These are phyloP conservation scores for Penicillium tannophilum DNA, from an alignment of 495 filamentous ascomycete genomes.

Conservation along the genomic window DNA sequence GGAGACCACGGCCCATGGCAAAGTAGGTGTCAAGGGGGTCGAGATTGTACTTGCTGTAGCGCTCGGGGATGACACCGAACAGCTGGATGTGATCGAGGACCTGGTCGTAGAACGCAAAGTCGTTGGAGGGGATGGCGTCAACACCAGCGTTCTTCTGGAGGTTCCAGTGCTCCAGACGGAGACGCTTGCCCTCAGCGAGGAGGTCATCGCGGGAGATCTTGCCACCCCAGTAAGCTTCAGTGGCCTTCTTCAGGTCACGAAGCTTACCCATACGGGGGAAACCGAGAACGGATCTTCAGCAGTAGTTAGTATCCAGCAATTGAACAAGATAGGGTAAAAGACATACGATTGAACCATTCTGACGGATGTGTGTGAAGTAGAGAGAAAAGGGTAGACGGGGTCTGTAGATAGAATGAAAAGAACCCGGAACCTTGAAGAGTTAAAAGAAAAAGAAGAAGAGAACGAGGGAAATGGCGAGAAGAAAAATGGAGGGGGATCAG, in stretches of 20 bases:
- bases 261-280: slow-evolving; percentile 96
- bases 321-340: slow-evolving; percentile 19
- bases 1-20: slow-evolving; percentile 97
- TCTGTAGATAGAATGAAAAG: slow-evolving; percentile 24
- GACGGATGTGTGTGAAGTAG: slow-evolving; percentile 39
- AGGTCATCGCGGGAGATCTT: slow-evolving; percentile 89
- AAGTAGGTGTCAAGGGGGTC: slow-evolving; percentile 94
- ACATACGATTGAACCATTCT: slow-evolving; percentile 82
- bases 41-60: slow-evolving; percentile 85
- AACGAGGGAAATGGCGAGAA: slow-evolving; percentile 29
- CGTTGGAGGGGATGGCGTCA: slow-evolving; percentile 96
- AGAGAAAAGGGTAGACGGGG: slow-evolving; percentile 24
- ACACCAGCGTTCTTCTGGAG: slow-evolving; percentile 98
- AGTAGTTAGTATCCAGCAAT: slow-evolving; percentile 20
- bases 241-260: slow-evolving; percentile 99
- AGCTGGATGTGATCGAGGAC: slow-evolving; percentile 98
- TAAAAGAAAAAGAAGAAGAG: slow-evolving; percentile 21
- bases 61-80: slow-evolving; percentile 89
- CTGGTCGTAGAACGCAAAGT: slow-evolving; percentile 99
- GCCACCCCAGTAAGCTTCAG: slow-evolving; percentile 93
- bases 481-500: slow-evolving; percentile 35
- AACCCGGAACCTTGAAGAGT: slow-evolving; percentile 30
- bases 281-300: slow-evolving; percentile 64
- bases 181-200: slow-evolving; percentile 90
- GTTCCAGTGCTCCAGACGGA: slow-evolving; percentile 96